Evolutionary conservation across 1,284 basidiomycete species (phyloP).

Genomic region (Papiliotrema fonsecae): DNA sequence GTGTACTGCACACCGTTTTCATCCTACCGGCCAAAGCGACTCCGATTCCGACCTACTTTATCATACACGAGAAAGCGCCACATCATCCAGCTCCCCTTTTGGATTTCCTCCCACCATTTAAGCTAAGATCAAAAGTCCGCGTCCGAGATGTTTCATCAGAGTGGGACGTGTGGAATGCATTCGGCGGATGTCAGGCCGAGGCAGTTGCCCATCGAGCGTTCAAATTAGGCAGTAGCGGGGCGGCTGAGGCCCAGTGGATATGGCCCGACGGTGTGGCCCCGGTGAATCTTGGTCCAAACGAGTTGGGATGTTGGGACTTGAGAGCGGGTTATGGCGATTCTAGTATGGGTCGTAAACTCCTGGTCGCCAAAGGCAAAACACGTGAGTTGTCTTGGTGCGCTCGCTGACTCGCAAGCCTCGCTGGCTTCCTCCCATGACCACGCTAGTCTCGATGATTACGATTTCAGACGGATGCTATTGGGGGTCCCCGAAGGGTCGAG

Average conservation of each 20-base stretch:
- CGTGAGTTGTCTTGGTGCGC: slow-evolving; percentile 56
- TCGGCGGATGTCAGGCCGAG: slow-evolving; percentile 51
- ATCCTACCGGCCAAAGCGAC: slow-evolving; percentile 57
- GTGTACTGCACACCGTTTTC: slow-evolving; percentile 84
- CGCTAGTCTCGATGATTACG: slow-evolving; percentile 53
- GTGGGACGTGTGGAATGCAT: slow-evolving; percentile 74
- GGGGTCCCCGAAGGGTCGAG: slow-evolving; percentile 81
- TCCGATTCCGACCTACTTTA: slow-evolving; percentile 41
- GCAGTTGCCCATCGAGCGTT: slow-evolving; percentile 22
- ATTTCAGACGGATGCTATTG: slow-evolving; percentile 69
- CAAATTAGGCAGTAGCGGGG: slow-evolving; percentile 41
- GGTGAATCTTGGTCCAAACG: slow-evolving; percentile 20
- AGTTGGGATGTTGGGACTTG: slow-evolving; percentile 56
- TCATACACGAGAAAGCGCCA: slow-evolving; percentile 58
- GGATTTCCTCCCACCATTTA: slow-evolving; percentile 56
- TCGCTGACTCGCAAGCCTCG: slow-evolving; percentile 16
- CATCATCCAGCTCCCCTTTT: slow-evolving; percentile 63
- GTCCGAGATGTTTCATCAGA: slow-evolving; percentile 68
- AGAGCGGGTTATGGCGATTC: slow-evolving; percentile 54
- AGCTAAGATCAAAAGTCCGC: slow-evolving; percentile 84
- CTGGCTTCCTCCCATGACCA: slow-evolving; percentile 18
- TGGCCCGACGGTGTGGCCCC: slow-evolving; percentile 22
- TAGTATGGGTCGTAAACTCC: slow-evolving; percentile 68
- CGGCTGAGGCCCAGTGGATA: slow-evolving; percentile 38
- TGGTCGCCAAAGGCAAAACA: slow-evolving; percentile 63